Evolutionary conservation across 257 asterid genomes (phyloP), one percentile per base, ranked within the genome.

Genomic region (Anisodus tanguticus): DNA sequence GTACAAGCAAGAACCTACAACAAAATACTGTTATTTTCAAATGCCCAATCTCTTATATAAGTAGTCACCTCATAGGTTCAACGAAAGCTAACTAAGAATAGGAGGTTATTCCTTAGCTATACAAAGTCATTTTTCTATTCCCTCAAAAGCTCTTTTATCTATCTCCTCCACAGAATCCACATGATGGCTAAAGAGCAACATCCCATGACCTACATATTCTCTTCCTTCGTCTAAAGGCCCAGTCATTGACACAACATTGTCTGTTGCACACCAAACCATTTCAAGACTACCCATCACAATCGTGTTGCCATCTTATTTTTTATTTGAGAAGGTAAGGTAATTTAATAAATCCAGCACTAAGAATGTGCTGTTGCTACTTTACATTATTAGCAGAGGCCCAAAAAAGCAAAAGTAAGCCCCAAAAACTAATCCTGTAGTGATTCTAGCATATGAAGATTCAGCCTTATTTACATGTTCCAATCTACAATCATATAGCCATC

Each of bases 101-200:
- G 45, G 45, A 51, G 55, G 11, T 51, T 51, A 51, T 51, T 51
- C 55, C 55, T 51, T 51, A 51, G 79, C 57, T 17, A 70, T 70
- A 43, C 57, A n/a, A 70, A 68, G 57, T 70, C 57, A 43, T 43
- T 43, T 4, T 64, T 70, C 8, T 51, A 35, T 22, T 26, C 4
- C 26, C 19, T 51, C 63, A 76, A 74, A 72, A 76, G 63, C 26
- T 76, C 63, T 76, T 51, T 12, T 76, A 76, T 76, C 12, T 76
- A 62, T 51, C 81, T 3, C 60, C 80, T 49, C 45, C 22, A 8
- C 22, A 49, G 39, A 49, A 72, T 47, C 43, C 2, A 72, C 19
- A 19, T 72, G 45, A 64, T 64, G 41, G 45, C 60, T 74, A 74
- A 74, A 12, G 13, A 19, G 62, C 9, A 51, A 51, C 26, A 11